Percentiles rank a stretch among this genome's conserved stretches.
phyloP scores from a whole-genome alignment of 495 filamentous ascomycete species.

The Hypoxylon fuscum region DNA sequence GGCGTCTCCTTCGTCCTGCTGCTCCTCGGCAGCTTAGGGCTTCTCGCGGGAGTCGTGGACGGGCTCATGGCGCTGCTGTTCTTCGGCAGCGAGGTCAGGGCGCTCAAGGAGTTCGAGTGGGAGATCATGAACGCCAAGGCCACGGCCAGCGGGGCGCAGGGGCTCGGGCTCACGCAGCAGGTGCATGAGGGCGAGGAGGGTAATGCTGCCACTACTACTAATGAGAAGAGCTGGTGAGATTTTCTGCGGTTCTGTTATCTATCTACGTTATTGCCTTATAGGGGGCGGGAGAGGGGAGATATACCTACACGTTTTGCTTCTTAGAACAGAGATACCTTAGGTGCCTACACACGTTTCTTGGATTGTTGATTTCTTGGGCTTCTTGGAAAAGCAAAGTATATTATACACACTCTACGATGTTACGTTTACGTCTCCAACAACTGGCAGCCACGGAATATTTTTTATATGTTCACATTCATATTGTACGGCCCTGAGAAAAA shows the following conservation, averaged over 20 bases:
- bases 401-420: background rate
- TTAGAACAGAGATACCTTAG: background rate
- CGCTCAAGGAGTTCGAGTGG: constrained; percentile 94
- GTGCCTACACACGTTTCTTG: too few species aligned
- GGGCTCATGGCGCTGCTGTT: constrained; percentile 89
- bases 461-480: background rate
- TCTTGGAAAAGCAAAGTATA: too few species aligned
- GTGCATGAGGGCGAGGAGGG: constrained; percentile 19
- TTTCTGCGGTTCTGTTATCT: too few species aligned
- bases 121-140: constrained; percentile 78
- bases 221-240: constrained; percentile 28
- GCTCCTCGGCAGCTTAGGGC: constrained; percentile 77
- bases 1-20: constrained; percentile 84
- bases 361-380: too few species aligned
- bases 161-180: constrained; percentile 32
- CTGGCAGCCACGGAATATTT: background rate
- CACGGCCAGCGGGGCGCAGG: constrained; percentile 37
- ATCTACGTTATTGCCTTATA: background rate
- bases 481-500: too few species aligned
- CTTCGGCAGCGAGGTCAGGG: constrained; percentile 80
- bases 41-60: constrained; percentile 79
- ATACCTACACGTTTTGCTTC: too few species aligned
- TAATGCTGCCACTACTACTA: too few species aligned
- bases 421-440: background rate
- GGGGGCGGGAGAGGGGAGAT: constrained; percentile 17